phyloP scores from a whole-genome alignment of 495 filamentous ascomycete genomes.

The Penicillium silybi region DNA sequence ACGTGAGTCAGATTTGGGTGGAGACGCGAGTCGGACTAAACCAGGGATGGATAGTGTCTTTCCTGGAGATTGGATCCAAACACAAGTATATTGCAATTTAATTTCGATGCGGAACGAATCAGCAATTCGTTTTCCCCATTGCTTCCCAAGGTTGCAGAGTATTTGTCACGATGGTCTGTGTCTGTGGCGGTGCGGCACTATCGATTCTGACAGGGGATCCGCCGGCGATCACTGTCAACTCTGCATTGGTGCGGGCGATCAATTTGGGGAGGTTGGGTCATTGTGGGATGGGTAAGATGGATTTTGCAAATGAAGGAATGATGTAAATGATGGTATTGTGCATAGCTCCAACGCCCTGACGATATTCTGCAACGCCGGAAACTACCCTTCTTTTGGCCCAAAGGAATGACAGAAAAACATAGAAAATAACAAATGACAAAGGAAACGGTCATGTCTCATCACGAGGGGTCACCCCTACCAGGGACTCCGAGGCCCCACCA shows the following conservation, averaged over 20 bases:
- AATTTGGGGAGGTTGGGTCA: not conserved
- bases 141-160: too few relatives aligned
- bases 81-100: not conserved
- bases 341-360: not conserved
- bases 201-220: constrained; percentile 20
- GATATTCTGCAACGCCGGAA: constrained; percentile 12
- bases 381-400: constrained; percentile 7
- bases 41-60: not conserved
- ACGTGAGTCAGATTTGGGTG: constrained; percentile 9
- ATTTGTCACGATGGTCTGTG: constrained; percentile 25
- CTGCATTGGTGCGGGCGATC: constrained; percentile 8
- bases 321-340: not conserved
- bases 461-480: constrained; percentile 27
- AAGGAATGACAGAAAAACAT: constrained; percentile 4
- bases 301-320: not conserved
- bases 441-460: constrained; percentile 24
- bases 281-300: not conserved
- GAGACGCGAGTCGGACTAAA: not conserved
- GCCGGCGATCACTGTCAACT: constrained; percentile 20
- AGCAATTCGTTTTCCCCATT: not conserved
- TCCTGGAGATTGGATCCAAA: not conserved
- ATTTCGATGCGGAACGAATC: not conserved
- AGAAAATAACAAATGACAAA: constrained; percentile 7
- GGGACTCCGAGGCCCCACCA: constrained; percentile 68
- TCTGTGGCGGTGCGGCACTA: constrained; percentile 30